Percentiles rank a stretch among this genome's conserved stretches.
Conservation (phyloP, 495 filamentous ascomycete genomes). For the Aspergillus incahuasiensis region DNA sequence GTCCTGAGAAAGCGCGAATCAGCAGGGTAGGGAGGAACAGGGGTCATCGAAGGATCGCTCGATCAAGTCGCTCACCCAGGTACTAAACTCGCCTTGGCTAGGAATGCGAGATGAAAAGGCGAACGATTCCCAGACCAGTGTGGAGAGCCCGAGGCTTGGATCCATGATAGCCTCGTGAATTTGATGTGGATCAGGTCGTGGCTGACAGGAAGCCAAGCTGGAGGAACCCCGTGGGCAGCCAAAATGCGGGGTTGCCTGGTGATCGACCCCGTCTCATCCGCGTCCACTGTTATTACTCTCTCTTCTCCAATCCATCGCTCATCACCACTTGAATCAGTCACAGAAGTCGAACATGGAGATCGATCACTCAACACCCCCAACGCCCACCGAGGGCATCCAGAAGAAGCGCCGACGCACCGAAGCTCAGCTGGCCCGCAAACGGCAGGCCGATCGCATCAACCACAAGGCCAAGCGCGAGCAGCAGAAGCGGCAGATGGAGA, state of each 20-base stretch:
- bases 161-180: not conserved
- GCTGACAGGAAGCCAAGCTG: not conserved
- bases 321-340: not conserved
- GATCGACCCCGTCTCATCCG: not conserved
- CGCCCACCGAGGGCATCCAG: slow-evolving; percentile 5
- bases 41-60: too few relatives aligned
- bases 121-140: not conserved
- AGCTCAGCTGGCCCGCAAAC: slow-evolving; percentile 13
- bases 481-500: slow-evolving; percentile 16
- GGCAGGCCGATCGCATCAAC: slow-evolving; percentile 14
- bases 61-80: too few relatives aligned
- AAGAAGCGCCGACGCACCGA: slow-evolving; percentile 15
- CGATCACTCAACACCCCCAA: not conserved
- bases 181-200: not conserved
- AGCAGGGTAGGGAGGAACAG: too few relatives aligned
- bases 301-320: not conserved
- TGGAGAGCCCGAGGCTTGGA: not conserved
- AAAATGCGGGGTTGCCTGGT: slow-evolving; percentile 1
- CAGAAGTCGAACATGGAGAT: not conserved
- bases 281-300: not conserved
- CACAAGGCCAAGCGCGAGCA: slow-evolving; percentile 15
- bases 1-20: too few relatives aligned
- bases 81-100: too few relatives aligned
- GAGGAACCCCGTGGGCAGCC: not conserved
- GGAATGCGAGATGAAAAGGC: too few relatives aligned